Conservation (phyloP, 495 filamentous ascomycete species). For the Annulohypoxylon maeteangense region DNA sequence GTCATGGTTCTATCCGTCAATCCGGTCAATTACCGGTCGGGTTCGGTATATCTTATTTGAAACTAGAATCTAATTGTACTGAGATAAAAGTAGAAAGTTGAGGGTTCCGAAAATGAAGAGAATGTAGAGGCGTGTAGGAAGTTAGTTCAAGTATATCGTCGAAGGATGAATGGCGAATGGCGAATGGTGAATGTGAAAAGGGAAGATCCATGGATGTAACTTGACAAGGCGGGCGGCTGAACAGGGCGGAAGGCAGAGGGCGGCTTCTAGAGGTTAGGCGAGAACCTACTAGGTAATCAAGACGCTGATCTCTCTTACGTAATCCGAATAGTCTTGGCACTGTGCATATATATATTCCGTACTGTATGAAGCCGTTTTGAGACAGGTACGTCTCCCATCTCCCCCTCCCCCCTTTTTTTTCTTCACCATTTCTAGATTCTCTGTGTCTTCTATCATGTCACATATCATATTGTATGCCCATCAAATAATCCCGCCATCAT, state of each 20-base stretch:
- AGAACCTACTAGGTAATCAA: conserved; percentile 5
- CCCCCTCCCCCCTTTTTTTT: no score
- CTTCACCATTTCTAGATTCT: no score
- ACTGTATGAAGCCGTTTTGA: no score
- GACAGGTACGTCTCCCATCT: no score
- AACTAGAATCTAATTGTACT: background rate
- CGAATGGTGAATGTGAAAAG: background rate
- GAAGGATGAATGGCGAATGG: background rate
- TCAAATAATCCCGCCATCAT: no score
- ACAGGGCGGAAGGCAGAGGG: background rate
- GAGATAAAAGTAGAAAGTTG: background rate
- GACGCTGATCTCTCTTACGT: background rate
- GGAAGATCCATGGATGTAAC: conserved; percentile 14
- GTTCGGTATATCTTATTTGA: background rate
- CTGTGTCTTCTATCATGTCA: no score
- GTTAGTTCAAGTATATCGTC: background rate
- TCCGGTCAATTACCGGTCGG: conserved; percentile 2
- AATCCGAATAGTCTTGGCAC: background rate
- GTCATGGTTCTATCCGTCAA: conserved; percentile 29
- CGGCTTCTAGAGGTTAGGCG: background rate
- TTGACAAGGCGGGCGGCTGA: conserved; percentile 40
- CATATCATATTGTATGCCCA: no score
- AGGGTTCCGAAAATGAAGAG: background rate
- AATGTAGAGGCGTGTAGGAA: background rate
- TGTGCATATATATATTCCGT: no score